These are phyloP conservation scores for Fraxinus anomala DNA, from an alignment of 257 asterid species.

Conservation along the genomic window DNA sequence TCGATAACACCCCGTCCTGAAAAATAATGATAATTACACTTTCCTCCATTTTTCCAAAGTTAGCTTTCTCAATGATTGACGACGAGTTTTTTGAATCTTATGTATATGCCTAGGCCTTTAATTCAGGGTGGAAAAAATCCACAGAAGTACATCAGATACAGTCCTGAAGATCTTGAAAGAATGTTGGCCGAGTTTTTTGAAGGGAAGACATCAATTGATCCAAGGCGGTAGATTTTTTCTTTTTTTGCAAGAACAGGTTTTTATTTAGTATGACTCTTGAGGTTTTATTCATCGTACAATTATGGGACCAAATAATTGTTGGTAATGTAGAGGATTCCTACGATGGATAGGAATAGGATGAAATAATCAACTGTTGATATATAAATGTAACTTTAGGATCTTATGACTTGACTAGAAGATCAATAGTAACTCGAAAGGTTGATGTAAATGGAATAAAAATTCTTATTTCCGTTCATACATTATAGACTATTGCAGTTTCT, in stretches of 20 bases:
- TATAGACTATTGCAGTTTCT: neutral
- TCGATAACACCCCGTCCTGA: neutral
- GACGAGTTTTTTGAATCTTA: constrained; percentile 7
- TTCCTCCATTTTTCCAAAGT: neutral
- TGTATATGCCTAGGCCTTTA: constrained; percentile 59
- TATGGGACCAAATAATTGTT: neutral
- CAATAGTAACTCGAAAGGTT: neutral
- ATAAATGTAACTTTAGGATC: neutral
- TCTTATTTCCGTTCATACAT: neutral
- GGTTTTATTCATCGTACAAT: neutral
- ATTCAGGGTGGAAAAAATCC: constrained; percentile 87
- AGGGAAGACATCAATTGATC: constrained; percentile 85
- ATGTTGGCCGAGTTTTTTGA: constrained; percentile 97
- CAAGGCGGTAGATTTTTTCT: constrained; percentile 43
- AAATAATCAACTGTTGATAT: neutral
- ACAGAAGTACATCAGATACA: constrained; percentile 71
- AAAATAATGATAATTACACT: neutral
- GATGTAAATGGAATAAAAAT: neutral
- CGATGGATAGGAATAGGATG: neutral
- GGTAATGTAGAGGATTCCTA: neutral
- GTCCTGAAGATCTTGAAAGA: constrained; percentile 88
- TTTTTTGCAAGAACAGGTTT: neutral
- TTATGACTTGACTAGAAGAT: neutral
- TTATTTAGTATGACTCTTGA: neutral
- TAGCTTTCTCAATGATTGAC: neutral